Conservation (phyloP, 805 yeast species). For the Yarrowia hollandica region DNA sequence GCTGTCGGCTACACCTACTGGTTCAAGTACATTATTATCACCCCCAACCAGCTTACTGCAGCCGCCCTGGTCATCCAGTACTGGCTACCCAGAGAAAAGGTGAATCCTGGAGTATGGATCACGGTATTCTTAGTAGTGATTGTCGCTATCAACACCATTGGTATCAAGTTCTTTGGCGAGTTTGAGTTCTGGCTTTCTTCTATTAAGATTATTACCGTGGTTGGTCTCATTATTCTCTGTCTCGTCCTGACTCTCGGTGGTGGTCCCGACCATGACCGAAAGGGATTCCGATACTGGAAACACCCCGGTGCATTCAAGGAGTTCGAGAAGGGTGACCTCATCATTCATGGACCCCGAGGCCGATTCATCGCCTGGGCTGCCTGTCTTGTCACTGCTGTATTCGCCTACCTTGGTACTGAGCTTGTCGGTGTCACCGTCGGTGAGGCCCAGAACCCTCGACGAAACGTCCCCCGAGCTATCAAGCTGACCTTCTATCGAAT, state of each 20-base stretch:
- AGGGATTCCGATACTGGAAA: constrained; percentile 70
- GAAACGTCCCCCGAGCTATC: constrained; percentile 69
- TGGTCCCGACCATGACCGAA: constrained; percentile 69
- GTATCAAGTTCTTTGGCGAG: constrained; percentile 54
- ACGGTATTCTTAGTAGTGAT: constrained; percentile 53
- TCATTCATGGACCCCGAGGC: constrained; percentile 50
- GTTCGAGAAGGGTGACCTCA: constrained; percentile 45
- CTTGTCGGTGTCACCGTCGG: constrained; percentile 71
- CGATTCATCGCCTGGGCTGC: constrained; percentile 61
- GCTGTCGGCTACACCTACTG: constrained; percentile 66
- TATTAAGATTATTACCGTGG: constrained; percentile 62
- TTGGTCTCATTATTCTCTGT: constrained; percentile 65
- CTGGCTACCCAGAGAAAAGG: constrained; percentile 47
- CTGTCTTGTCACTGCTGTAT: constrained; percentile 65
- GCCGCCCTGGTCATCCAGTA: constrained; percentile 55
- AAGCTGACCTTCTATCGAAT: constrained; percentile 70
- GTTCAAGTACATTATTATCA: constrained; percentile 55
- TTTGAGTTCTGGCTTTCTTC: constrained; percentile 50
- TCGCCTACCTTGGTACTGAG: constrained; percentile 72
- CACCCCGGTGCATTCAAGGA: constrained; percentile 64
- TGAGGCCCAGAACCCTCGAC: constrained; percentile 68
- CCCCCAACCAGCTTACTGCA: constrained; percentile 67
- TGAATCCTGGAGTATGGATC: constrained; percentile 56
- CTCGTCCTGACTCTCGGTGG: constrained; percentile 72
- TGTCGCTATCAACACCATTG: constrained; percentile 52